A percentile compares a stretch with the other conserved stretches of the same genome.
Conservation (phyloP, 306 rosid species). For the Quercus dentata region DNA sequence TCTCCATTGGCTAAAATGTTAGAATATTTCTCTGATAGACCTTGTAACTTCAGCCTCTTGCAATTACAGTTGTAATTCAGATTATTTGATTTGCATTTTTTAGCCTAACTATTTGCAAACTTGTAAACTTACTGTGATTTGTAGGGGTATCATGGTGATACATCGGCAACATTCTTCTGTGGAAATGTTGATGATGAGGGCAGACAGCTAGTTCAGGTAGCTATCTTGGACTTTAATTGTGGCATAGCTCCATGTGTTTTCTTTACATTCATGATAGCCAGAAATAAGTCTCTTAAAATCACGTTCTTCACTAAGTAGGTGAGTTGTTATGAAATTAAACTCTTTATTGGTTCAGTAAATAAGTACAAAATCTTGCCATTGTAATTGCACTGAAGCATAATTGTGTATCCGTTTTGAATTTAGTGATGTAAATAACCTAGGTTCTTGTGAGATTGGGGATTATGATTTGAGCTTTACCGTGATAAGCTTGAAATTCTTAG, state of each 20-base stretch:
- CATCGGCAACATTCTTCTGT: slow-evolving; percentile 83
- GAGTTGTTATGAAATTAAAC: neutral
- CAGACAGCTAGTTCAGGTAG: slow-evolving; percentile 75
- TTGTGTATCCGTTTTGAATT: neutral
- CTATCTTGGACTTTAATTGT: slow-evolving; percentile 10
- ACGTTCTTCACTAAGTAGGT: neutral
- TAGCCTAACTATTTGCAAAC: slow-evolving; percentile 13
- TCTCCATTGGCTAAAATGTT: neutral
- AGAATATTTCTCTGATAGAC: neutral
- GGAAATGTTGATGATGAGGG: slow-evolving; percentile 75
- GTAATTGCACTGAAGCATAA: neutral
- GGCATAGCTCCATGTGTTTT: neutral
- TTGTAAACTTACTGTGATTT: slow-evolving; percentile 25
- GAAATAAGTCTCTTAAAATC: neutral
- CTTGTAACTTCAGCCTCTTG: neutral
- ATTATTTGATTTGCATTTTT: neutral
- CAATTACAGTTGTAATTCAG: neutral
- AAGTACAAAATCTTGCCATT: neutral
- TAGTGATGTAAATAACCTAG: neutral
- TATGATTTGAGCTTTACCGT: neutral
- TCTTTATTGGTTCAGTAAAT: neutral
- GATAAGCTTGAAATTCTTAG: too few species aligned
- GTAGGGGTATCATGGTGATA: slow-evolving; percentile 93
- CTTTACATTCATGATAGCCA: neutral
- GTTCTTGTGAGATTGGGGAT: neutral